These are phyloP conservation scores for Pichia deserticola DNA, from an alignment of 805 yeast genomes.

Conservation along the genomic window DNA sequence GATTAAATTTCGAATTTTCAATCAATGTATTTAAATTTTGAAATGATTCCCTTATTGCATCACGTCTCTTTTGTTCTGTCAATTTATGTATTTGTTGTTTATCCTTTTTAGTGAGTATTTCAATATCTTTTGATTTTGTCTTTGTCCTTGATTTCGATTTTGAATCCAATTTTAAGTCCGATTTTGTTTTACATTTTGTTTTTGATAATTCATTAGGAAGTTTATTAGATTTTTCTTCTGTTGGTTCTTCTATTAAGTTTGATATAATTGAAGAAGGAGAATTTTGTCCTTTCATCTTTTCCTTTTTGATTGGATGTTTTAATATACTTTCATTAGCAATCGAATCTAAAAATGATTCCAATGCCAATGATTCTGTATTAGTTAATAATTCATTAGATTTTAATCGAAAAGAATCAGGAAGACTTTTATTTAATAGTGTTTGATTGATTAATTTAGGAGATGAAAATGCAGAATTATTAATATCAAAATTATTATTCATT, in stretches of 20 bases:
- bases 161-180: no score
- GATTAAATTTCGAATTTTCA: slow-evolving; percentile 6
- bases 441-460: not conserved
- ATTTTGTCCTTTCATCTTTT: not conserved
- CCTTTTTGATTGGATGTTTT: not conserved
- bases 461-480: not conserved
- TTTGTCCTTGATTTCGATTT: not conserved
- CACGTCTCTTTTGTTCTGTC: slow-evolving; percentile 33
- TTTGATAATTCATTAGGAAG: no score
- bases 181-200: no score
- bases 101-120: slow-evolving; percentile 26
- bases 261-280: no score
- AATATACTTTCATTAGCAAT: slow-evolving; percentile 25
- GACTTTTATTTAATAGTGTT: not conserved
- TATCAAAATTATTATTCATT: no score
- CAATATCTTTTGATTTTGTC: not conserved
- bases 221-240: no score
- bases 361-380: slow-evolving; percentile 27
- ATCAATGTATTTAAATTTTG: slow-evolving; percentile 26
- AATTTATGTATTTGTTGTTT: slow-evolving; percentile 30
- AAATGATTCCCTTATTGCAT: slow-evolving; percentile 31
- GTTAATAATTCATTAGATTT: slow-evolving; percentile 23
- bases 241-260: no score
- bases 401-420: not conserved
- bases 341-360: slow-evolving; percentile 30